Percentiles rank a stretch among this genome's conserved stretches.
phyloP scores from a whole-genome alignment of 371 early-diverging fungal species.

The Mortierella sp. region DNA sequence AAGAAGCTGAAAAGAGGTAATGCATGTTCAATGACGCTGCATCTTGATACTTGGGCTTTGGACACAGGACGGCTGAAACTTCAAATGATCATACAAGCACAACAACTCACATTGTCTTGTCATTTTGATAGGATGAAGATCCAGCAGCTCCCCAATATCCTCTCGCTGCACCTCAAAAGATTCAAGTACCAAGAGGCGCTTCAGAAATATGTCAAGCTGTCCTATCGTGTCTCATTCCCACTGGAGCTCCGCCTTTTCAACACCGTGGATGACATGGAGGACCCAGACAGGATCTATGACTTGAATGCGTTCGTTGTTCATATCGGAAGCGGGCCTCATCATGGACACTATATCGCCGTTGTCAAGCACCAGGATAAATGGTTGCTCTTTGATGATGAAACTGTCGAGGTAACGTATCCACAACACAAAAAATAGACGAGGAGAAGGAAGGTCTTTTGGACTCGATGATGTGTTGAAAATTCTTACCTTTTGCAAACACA shows the following conservation, averaged over 20 bases:
- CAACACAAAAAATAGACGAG: background rate
- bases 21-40: background rate
- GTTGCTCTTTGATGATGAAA: slow-evolving; percentile 96
- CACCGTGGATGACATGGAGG: slow-evolving; percentile 91
- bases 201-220: slow-evolving; percentile 91
- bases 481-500: background rate
- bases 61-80: too few species aligned
- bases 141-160: slow-evolving; percentile 91
- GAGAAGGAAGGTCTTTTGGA: background rate
- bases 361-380: slow-evolving; percentile 90
- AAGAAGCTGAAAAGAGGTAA: slow-evolving; percentile 95
- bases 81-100: background rate
- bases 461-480: background rate
- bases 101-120: background rate
- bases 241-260: slow-evolving; percentile 94
- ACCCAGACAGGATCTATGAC: slow-evolving; percentile 88
- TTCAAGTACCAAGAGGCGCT: slow-evolving; percentile 96
- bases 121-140: slow-evolving; percentile 86
- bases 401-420: slow-evolving; percentile 73
- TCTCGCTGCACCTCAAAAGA: slow-evolving; percentile 95
- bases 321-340: slow-evolving; percentile 96
- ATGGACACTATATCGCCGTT: slow-evolving; percentile 96
- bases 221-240: slow-evolving; percentile 96
- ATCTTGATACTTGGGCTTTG: background rate
- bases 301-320: slow-evolving; percentile 95